Conservation (phyloP, 2,329 filamentous ascomycete genomes). For the Microsporum audouinii region DNA sequence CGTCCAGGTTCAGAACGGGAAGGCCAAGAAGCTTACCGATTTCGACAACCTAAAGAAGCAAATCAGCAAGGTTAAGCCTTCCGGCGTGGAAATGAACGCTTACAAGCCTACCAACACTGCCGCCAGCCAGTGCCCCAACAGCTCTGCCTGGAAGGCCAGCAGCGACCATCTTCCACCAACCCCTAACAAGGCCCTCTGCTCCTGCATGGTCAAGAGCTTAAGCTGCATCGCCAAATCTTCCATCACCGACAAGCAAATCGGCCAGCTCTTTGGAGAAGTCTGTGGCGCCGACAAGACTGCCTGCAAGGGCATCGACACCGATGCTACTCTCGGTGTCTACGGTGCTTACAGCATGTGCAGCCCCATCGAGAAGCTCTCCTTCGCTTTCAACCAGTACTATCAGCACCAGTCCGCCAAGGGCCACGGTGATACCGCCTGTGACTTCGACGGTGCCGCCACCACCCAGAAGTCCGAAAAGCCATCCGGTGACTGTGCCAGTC, state of each 20-base stretch:
- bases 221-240: conserved; percentile 54
- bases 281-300: conserved; percentile 29
- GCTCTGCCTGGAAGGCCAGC: conserved; percentile 57
- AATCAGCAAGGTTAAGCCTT: conserved; percentile 57
- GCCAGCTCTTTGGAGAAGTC: conserved; percentile 51
- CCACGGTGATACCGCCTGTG: conserved; percentile 29
- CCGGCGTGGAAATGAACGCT: conserved; percentile 49
- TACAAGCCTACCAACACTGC: conserved; percentile 68
- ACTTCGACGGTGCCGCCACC: conserved; percentile 33
- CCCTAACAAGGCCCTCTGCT: conserved; percentile 67
- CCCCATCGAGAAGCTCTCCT: conserved; percentile 33
- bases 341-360: conserved; percentile 39
- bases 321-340: conserved; percentile 33
- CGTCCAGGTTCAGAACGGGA: conserved; percentile 52
- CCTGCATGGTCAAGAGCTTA: conserved; percentile 70
- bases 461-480: conserved; percentile 25
- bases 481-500: conserved; percentile 27
- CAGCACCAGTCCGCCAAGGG: conserved; percentile 25
- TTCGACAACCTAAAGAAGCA: conserved; percentile 61
- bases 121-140: conserved; percentile 57
- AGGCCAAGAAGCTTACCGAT: conserved; percentile 58
- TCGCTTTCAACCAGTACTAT: conserved; percentile 37
- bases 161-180: conserved; percentile 61
- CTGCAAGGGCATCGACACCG: conserved; percentile 30
- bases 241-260: conserved; percentile 49